Evolutionary conservation across 2,329 filamentous ascomycete species (phyloP), one percentile per base, ranked within the genome.

Genomic region (Aspergillus terreus): DNA sequence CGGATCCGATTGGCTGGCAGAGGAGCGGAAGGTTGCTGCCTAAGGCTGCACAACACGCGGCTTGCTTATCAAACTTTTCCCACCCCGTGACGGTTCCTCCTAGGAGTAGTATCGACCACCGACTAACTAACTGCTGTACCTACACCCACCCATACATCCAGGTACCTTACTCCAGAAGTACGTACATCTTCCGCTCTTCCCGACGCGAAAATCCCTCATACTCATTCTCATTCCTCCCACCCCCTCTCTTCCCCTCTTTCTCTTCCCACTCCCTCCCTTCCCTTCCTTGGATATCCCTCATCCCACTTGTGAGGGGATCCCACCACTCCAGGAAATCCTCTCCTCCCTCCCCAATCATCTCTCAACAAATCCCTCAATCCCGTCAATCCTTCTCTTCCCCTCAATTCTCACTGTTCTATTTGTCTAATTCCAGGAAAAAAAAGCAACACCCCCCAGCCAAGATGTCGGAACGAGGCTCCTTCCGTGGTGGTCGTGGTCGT

Each of bases 401-500:
- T 46, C 41, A 25, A 44, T n/a, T 44, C 12, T 30, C 27, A 6
- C n/a, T 6, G 9, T 23, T n/a, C 30, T n/a, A n/a, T 9, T 4
- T 19, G 9, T 38, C 15, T 38, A n/a, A n/a, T 38, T 38, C 12
- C 14, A 17, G 49, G 35, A 42, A 45, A 52, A 30, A 30, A 19
- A 19, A 35, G 40, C 35, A 41, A 27, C 32, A 32, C 21, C 19
- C 19, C 45, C 54, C 55, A 54, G 49, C 51, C 50, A 54, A 50
- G 42, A 74, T 75, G 71, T 72, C 72, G 56, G 72, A 75, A 61
- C 63, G 72, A 67, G 70, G 70, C 49, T 69, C 83, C 76, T 82
- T 83, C 79, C 63, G 82, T 78, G 78, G 81, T 57, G 80, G 77
- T 54, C 63, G 67, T 50, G 58, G 64, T 50, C 64, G 69, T 57